These are phyloP conservation scores for Pharus latifolius DNA, from an alignment of 176 grass and related monocot genomes.

Conservation along the genomic window DNA sequence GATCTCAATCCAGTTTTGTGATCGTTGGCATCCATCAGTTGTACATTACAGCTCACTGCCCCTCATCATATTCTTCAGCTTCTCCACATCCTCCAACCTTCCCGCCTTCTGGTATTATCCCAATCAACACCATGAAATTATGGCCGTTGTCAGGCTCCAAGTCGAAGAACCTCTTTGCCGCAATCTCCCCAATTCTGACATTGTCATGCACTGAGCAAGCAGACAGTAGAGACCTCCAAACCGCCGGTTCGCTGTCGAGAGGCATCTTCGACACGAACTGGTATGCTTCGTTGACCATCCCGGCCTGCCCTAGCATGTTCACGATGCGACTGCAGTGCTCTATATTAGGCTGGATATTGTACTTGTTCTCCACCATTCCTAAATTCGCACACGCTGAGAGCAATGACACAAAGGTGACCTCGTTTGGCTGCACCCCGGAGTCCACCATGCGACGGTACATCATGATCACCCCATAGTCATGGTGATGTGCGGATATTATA, in stretches of 20 bases:
- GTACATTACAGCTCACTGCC: conserved; percentile 18
- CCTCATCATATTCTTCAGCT: conserved; percentile 29
- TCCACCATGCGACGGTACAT: conserved; percentile 47
- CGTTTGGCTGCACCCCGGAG: conserved; percentile 23
- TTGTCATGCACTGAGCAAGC: conserved; percentile 33
- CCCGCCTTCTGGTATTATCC: conserved; percentile 16
- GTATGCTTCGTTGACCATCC: conserved; percentile 33
- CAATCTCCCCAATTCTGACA: conserved; percentile 17
- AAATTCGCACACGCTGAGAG: conserved; percentile 44
- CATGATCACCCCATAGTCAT: conserved; percentile 23
- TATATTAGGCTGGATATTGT: conserved; percentile 23
- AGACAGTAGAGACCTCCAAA: conserved; percentile 34
- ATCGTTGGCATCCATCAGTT: background rate
- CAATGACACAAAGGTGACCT: conserved; percentile 21
- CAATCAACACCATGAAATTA: conserved; percentile 28
- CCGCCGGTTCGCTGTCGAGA: conserved; percentile 16
- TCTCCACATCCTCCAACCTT: conserved; percentile 17
- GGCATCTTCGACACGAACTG: conserved; percentile 21
- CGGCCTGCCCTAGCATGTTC: conserved; percentile 49
- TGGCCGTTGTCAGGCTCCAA: conserved; percentile 39
- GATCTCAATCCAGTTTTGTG: background rate
- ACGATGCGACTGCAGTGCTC: conserved; percentile 42
- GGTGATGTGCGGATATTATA: conserved; percentile 24
- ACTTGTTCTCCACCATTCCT: conserved; percentile 24
- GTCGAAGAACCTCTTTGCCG: conserved; percentile 13